Evolutionary conservation across 2,329 filamentous ascomycete species (phyloP).

Genomic region (Fusarium staphyleae): DNA sequence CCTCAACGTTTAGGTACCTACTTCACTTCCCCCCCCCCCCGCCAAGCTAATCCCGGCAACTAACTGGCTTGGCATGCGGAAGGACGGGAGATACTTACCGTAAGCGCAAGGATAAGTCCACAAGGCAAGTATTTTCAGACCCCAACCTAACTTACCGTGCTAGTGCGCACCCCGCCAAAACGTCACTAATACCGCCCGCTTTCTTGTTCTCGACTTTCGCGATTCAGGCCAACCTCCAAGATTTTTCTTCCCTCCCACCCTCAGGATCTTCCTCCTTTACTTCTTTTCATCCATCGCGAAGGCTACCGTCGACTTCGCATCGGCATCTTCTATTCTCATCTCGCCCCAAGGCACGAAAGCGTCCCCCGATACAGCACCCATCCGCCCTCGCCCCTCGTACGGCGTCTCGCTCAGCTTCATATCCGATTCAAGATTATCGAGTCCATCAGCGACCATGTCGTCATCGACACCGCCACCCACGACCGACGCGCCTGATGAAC

Average conservation of each 20-base stretch:
- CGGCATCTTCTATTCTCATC: neutral
- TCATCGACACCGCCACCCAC: slow-evolving; percentile 46
- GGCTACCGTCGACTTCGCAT: slow-evolving; percentile 5
- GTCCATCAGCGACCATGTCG: slow-evolving; percentile 45
- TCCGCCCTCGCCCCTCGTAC: neutral
- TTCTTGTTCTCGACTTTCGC: slow-evolving; percentile 38
- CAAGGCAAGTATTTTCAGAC: slow-evolving; percentile 14
- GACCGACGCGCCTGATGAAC: slow-evolving; percentile 52
- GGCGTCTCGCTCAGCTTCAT: slow-evolving; percentile 13
- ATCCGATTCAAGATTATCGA: slow-evolving; percentile 14
- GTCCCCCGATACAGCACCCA: slow-evolving; percentile 1
- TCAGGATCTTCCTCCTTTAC: slow-evolving; percentile 1
- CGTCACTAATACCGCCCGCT: slow-evolving; percentile 36
- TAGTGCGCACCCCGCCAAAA: slow-evolving; percentile 35
- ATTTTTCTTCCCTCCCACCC: slow-evolving; percentile 17
- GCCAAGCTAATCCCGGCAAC: slow-evolving; percentile 5
- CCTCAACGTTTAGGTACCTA: slow-evolving; percentile 2
- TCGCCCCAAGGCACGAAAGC: slow-evolving; percentile 2
- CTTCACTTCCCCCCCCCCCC: slow-evolving; percentile 7
- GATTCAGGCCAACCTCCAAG: slow-evolving; percentile 36
- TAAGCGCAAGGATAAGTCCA: slow-evolving; percentile 12
- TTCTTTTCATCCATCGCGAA: neutral
- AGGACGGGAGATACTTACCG: slow-evolving; percentile 18
- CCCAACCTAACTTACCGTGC: slow-evolving; percentile 1
- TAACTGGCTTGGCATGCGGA: neutral